These are phyloP conservation scores for Lodderomyces parapsilosis DNA, from an alignment of 1,139 yeast species.

Conservation along the genomic window DNA sequence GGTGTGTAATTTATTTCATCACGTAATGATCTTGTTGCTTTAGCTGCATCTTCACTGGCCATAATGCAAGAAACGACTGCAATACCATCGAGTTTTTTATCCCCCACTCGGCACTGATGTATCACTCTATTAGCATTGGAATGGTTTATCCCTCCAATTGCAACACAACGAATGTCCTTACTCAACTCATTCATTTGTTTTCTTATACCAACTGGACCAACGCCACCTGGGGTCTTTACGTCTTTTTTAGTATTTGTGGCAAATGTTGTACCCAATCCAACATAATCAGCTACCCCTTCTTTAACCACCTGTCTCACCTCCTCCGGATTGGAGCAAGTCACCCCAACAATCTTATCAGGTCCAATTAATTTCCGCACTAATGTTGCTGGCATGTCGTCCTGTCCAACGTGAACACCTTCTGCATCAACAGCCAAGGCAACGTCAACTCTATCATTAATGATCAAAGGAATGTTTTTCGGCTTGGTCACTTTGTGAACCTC, in stretches of 20 bases:
- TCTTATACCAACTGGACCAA: conserved; percentile 69
- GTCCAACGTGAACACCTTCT: conserved; percentile 94
- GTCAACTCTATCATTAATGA: conserved; percentile 86
- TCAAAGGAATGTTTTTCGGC: conserved; percentile 63
- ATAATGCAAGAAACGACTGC: conserved; percentile 87
- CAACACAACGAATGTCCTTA: conserved; percentile 53
- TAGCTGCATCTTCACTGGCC: conserved; percentile 60
- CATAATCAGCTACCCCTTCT: conserved; percentile 66
- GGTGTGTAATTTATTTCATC: conserved; percentile 1
- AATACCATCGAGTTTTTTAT: conserved; percentile 64
- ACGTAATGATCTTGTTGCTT: conserved; percentile 44
- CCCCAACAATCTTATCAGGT: conserved; percentile 73
- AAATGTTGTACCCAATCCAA: conserved; percentile 84
- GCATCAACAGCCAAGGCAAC: conserved; percentile 89
- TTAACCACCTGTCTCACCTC: conserved; percentile 60
- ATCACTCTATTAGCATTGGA: conserved; percentile 59
- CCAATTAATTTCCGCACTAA: conserved; percentile 67
- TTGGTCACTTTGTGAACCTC: conserved; percentile 62
- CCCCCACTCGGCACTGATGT: conserved; percentile 47
- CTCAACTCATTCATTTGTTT: conserved; percentile 38
- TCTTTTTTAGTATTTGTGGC: conserved; percentile 69
- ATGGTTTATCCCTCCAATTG: conserved; percentile 84
- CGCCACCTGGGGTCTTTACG: conserved; percentile 42
- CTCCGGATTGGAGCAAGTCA: conserved; percentile 60
- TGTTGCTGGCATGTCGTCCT: conserved; percentile 76